Base-by-base conservation (phyloP, 2,329 filamentous ascomycete genomes). In the Seiridium cupressi region DNA sequence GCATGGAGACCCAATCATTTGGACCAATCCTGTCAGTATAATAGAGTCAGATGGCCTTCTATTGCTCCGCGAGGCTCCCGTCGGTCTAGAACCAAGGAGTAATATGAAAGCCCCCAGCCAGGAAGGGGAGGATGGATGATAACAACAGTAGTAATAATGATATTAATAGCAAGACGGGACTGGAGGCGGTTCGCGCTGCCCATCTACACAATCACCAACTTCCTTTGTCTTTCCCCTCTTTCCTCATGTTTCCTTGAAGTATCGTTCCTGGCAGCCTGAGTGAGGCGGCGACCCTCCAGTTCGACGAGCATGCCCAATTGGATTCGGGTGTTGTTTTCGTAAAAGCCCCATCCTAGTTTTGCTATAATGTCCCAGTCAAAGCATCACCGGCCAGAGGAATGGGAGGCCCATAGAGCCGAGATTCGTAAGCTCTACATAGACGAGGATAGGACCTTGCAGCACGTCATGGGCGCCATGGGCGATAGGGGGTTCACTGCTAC, bases 391-490 rank as follows among this genome's bases (percentile, higher is more conserved):
- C 63, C 66, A 8, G 66, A 69, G 49, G 61, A 62, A 31, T 68
- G 66, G 66, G 66, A 68, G 49, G 51, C 60, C 44, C 63, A 65
- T 36, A 70, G 70, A 57, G 60, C 58, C n/a, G 68, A 69, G 35
- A 71, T 71, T 35, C 61, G 59, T 13, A 65, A 65, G 35, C 65
- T 71, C 11, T 71, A 71, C 51, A 55, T 71, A 10, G 64, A 69
- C 4, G 69, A 71, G 62, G 69, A 70, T 54, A 64, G 66, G 60
- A 67, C 68, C 5, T 63, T 71, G 9, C 69, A 70, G 64, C 65
- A 69, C 61, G 69, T 71, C 34, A 71, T 71, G 66, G 62, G 64
- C 32, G 66, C 69, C 26, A 65, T 71, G 64, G 63, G 55, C 58
- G 63, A 57, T 63, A 61, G 62, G 64, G 67, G 8, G 68, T 71